Base-by-base conservation (phyloP, 257 asterid species). In the Primulina huaijiensis region DNA sequence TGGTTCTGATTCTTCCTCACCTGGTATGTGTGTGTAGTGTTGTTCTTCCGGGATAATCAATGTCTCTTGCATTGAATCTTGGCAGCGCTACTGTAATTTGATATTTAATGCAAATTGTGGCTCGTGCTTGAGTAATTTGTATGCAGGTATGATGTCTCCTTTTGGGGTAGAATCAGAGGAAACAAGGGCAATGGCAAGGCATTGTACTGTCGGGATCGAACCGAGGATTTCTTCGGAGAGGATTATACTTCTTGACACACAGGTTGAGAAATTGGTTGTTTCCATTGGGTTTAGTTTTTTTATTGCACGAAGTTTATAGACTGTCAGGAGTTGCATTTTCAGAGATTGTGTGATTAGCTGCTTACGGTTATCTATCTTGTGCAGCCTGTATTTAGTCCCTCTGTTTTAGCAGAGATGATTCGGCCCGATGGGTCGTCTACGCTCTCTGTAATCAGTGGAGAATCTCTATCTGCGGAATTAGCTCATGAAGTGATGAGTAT, bases 311-410 rank as follows among this genome's bases (percentile, higher is more conserved):
- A 31, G 33, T 37, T 62, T 70, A 58, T 34, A 69, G 64, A 35
- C 68, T 21, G 43, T 52, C 52, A 20, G 5, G 43, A 38, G 79
- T 53, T 35, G 8, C 67, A 46, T 56, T 34, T 31, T 43, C n/a
- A 16, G 52, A 40, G 52, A 40, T 35, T n/a, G 60, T 64, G 52
- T 3, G 21, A 21, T 34, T 53, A 53, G 19, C 17, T 27, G 12
- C 72, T 30, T 62, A 59, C 64, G 19, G 56, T 62, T 59, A 2
- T 71, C 38, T 53, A n/a, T 74, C 37, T 30, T 63, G 3, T 78
- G 81, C 96, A 90, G 96, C 97, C 99, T 64, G 95, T 93, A 27
- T 89, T 81, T 81, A 89, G 99, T 76, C 92, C 99, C 17, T 89
- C 96, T 9, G 87, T 89, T 76, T 79, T 90, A 75, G 96, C 96